A percentile compares a stretch with the other conserved stretches of the same genome.
Conservation (phyloP, 225 moss, liverwort and hornwort genomes). For the Rhytidiadelphus loreus region DNA sequence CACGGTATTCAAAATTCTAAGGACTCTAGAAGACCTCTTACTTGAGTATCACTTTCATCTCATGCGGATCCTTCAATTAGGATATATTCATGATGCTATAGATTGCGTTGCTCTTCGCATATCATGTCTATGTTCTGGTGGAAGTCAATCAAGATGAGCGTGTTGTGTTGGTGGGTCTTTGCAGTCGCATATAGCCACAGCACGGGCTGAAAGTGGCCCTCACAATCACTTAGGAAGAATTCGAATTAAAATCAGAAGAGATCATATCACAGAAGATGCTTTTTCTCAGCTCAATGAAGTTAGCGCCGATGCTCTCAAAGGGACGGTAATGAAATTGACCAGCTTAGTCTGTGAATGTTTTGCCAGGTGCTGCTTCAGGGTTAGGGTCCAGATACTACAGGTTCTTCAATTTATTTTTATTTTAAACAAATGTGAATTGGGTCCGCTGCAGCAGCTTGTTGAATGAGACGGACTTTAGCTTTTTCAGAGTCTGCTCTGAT, state of each 20-base stretch:
- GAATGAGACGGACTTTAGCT: background rate
- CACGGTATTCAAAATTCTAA: slow-evolving; percentile 46
- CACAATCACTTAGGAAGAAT: slow-evolving; percentile 66
- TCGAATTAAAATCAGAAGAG: slow-evolving; percentile 83
- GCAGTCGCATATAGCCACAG: slow-evolving; percentile 84
- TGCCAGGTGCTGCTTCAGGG: background rate
- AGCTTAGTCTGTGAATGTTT: slow-evolving; percentile 1
- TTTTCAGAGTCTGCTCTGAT: background rate
- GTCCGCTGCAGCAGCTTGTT: background rate
- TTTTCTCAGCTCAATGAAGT: slow-evolving; percentile 84
- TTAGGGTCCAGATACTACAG: background rate
- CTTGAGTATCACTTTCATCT: background rate
- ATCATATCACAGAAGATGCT: slow-evolving; percentile 94
- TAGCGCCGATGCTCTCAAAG: slow-evolving; percentile 64
- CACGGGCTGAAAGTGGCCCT: slow-evolving; percentile 63
- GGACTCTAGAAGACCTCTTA: background rate
- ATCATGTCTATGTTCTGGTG: background rate
- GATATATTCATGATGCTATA: background rate
- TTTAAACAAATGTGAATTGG: background rate
- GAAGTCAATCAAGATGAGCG: background rate
- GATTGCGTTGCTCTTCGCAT: background rate
- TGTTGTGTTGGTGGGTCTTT: background rate
- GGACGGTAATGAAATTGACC: slow-evolving; percentile 59
- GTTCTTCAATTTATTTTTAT: background rate
- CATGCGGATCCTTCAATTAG: background rate